Conservation (phyloP, 2,329 filamentous ascomycete genomes). For the Cladophialophora exuberans region DNA sequence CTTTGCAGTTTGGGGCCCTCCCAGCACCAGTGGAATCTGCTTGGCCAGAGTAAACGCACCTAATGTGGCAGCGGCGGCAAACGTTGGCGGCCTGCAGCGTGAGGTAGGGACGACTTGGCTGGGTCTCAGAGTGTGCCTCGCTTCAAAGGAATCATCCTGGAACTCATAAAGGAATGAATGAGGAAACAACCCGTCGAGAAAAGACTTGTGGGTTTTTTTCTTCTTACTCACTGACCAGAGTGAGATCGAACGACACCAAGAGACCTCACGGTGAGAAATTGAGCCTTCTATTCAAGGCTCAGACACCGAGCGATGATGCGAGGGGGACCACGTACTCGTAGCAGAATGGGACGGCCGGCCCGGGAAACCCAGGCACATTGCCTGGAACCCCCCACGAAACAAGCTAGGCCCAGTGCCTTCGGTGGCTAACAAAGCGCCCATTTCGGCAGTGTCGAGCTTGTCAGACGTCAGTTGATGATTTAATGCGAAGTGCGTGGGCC, state of each 20-base stretch:
- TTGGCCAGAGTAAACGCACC: conserved; percentile 16
- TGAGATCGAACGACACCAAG: not conserved
- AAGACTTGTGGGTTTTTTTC: not conserved
- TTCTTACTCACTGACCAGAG: conserved; percentile 12
- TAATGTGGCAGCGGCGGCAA: conserved; percentile 10
- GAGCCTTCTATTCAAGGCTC: conserved; percentile 1
- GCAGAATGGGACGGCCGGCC: conserved; percentile 16
- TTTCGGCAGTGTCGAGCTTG: not conserved
- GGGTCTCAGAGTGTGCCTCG: conserved; percentile 3
- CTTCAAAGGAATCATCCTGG: not conserved
- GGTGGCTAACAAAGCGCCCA: conserved; percentile 6
- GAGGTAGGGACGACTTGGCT: conserved; percentile 3
- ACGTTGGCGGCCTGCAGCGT: conserved; percentile 4
- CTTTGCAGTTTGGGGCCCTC: conserved; percentile 1
- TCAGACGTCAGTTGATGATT: not conserved
- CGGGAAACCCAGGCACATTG: conserved; percentile 11
- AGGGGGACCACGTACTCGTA: conserved; percentile 1
- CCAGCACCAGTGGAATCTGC: no score
- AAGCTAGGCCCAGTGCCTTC: conserved; percentile 9
- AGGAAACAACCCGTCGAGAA: not conserved
- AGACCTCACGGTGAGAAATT: conserved; percentile 2
- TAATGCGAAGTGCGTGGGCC: not conserved
- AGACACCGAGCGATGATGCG: conserved; percentile 7
- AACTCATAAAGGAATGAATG: not conserved
- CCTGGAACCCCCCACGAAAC: not conserved